Base-by-base conservation (phyloP, 139 green algal species). In the Chlorella sorokiniana region DNA sequence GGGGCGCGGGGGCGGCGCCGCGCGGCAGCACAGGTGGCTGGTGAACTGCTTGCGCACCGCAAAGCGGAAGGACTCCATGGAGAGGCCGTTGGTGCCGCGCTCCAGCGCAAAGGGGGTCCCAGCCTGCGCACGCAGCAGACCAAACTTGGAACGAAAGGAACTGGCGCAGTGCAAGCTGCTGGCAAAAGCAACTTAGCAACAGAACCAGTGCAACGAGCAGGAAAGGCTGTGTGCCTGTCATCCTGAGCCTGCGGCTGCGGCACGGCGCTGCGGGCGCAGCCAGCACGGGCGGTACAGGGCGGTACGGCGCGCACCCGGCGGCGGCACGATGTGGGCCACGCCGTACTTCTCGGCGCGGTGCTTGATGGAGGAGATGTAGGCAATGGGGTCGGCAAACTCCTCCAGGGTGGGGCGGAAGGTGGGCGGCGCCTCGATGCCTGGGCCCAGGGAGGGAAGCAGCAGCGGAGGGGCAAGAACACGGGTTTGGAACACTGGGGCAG, bases 251-350 rank as follows among this genome's bases (percentile, higher is more conserved):
- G n/a, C 9, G 52, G 31, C 2, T 38, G n/a, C 40, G 62, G 40
- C 31, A 69, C 22, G 25, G 7, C 27, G 62, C 10, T 11, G 11
- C 29, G 62, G 22, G 41, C 31, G 62, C 62, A 69, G 62, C 9
- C 23, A n/a, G 59, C 25, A 65, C 25, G 59, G 25, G 59, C 23
- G 35, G 11, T 27, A 65, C 3, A 65, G 3, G 18, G 27, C 3
- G 52, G 52, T 40, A 25, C 61, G 38, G 22, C 18, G 33, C 77
- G 35, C 22, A 83, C 85, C 87, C 3, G 86, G 62, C 1, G 96
- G 96, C 10, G 96, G 96, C 23, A 98, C 89, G 69, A 99, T 97
- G 64, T 88, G 88, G 14, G 91, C 95, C 56, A 99, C 93, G 27
- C 96, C 95, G 51, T 87, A 95, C 69, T 85, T 83, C 42, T 89